Evolutionary conservation across 2,329 filamentous ascomycete species (phyloP).

Genomic region (Nigrospora osmanthi): DNA sequence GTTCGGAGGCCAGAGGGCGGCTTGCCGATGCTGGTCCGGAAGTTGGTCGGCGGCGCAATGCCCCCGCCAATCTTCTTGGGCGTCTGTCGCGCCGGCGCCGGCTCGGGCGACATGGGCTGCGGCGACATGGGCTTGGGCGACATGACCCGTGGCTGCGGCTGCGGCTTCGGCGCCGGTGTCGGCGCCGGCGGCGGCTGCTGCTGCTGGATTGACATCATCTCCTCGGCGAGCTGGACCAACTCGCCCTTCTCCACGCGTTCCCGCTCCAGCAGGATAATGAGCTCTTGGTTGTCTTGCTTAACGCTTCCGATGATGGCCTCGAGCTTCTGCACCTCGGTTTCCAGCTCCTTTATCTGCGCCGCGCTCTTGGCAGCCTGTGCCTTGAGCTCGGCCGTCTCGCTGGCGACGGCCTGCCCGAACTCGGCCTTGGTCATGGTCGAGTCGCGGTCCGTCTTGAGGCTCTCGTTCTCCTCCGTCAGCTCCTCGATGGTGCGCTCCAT

Average conservation of each 20-base stretch:
- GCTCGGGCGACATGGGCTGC: slow-evolving; percentile 8
- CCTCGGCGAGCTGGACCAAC: slow-evolving; percentile 72
- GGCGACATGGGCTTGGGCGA: slow-evolving; percentile 10
- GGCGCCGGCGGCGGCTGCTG: slow-evolving; percentile 20
- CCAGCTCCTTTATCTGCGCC: slow-evolving; percentile 59
- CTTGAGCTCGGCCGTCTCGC: slow-evolving; percentile 38
- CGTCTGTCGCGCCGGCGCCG: slow-evolving; percentile 9
- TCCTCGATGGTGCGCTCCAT: slow-evolving; percentile 66
- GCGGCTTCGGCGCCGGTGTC: slow-evolving; percentile 7
- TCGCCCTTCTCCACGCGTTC: slow-evolving; percentile 81
- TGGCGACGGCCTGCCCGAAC: slow-evolving; percentile 33
- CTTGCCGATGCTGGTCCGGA: slow-evolving; percentile 43
- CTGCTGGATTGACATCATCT: slow-evolving; percentile 67
- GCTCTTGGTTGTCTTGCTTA: slow-evolving; percentile 59
- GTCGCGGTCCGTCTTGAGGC: slow-evolving; percentile 58
- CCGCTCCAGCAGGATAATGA: slow-evolving; percentile 59
- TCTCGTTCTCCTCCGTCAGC: slow-evolving; percentile 66
- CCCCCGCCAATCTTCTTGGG: slow-evolving; percentile 15
- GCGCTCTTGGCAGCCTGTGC: slow-evolving; percentile 56
- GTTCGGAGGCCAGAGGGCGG: slow-evolving; percentile 53
- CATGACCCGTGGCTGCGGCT: slow-evolving; percentile 8
- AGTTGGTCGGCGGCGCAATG: slow-evolving; percentile 16
- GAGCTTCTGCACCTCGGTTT: slow-evolving; percentile 68
- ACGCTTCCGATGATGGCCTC: slow-evolving; percentile 64
- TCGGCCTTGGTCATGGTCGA: slow-evolving; percentile 55